Evolutionary conservation across 148 eudicot genomes (phyloP).

Genomic region (Rhododendron simsii): DNA sequence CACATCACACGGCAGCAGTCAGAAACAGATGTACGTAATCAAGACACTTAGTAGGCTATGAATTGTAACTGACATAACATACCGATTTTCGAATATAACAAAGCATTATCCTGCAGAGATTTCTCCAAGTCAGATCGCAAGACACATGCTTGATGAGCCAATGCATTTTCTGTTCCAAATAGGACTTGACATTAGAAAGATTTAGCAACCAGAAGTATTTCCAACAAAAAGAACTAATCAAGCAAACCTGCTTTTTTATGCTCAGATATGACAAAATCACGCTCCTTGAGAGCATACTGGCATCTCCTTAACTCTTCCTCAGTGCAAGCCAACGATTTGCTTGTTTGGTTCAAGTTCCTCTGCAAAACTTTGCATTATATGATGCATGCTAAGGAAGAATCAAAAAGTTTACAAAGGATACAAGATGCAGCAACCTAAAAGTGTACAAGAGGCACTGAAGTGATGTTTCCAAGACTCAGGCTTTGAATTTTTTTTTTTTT

Average conservation of each 20-base stretch:
- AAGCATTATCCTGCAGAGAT: constrained; percentile 68
- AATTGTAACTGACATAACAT: constrained; percentile 3
- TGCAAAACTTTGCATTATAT: constrained; percentile 13
- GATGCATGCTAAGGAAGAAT: constrained; percentile 1
- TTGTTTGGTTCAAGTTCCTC: constrained; percentile 42
- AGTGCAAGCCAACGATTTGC: constrained; percentile 30
- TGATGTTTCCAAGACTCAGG: neutral
- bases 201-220: neutral
- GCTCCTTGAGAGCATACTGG: constrained; percentile 42
- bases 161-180: constrained; percentile 57
- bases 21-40: neutral
- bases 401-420: neutral
- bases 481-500: neutral
- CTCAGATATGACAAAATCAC: constrained; percentile 47
- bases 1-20: constrained; percentile 5
- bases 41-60: neutral
- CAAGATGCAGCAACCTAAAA: neutral
- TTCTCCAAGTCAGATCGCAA: constrained; percentile 77
- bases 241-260: constrained; percentile 53
- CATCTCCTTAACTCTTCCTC: constrained; percentile 41
- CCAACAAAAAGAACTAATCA: neutral
- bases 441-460: neutral
- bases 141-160: constrained; percentile 73
- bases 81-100: constrained; percentile 66
- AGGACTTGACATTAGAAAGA: neutral